Conservation (phyloP, 148 eudicot species). For the Camellia japonica region DNA sequence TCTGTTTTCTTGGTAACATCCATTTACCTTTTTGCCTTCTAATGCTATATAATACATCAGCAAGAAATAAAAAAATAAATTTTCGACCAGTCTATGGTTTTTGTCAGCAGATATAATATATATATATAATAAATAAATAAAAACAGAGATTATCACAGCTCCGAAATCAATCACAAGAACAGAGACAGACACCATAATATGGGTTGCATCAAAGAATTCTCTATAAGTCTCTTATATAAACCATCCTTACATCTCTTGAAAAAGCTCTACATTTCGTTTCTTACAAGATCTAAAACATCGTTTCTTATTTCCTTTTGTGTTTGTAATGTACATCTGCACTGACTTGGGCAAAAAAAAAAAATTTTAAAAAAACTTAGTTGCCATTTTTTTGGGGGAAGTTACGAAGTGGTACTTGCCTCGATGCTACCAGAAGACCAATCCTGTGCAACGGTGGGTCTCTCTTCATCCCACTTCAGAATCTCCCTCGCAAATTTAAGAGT, state of each 20-base stretch:
- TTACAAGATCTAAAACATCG: not conserved
- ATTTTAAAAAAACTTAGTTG: not conserved
- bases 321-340: not conserved
- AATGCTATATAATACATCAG: not conserved
- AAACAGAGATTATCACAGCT: not conserved
- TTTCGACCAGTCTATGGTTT: not conserved
- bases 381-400: conserved; percentile 5
- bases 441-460: conserved; percentile 33
- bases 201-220: not conserved
- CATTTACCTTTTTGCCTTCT: not conserved
- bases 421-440: conserved; percentile 52
- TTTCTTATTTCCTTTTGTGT: not conserved
- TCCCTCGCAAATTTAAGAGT: conserved; percentile 64
- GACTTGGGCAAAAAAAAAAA: not conserved
- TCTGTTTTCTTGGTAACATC: not conserved
- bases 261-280: not conserved
- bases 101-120: no score
- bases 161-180: not conserved
- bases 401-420: conserved; percentile 36
- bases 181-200: not conserved
- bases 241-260: not conserved
- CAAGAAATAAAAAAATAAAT: no score
- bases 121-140: no score
- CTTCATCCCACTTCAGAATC: conserved; percentile 70
- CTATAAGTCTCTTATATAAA: not conserved